These are phyloP conservation scores for Ceratopteris richardii DNA, from an alignment of 75 land plant species.

Conservation along the genomic window DNA sequence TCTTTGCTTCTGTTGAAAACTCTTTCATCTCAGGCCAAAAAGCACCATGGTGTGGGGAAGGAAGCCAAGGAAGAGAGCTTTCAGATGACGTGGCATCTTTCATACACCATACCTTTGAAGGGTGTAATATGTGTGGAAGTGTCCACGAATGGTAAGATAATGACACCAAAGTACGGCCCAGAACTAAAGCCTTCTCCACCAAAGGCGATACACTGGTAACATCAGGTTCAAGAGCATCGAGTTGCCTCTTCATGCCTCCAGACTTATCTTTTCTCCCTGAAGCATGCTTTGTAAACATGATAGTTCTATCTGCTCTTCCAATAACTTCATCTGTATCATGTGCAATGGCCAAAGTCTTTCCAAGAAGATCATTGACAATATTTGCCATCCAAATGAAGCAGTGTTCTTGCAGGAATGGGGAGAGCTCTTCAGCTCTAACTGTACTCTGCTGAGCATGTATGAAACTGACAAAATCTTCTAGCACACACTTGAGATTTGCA, in stretches of 20 bases:
- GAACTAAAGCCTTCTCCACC: constrained; percentile 77
- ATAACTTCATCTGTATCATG: constrained; percentile 5
- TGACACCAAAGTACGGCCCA: constrained; percentile 70
- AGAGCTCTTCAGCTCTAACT: constrained; percentile 55
- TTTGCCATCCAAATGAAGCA: constrained; percentile 56
- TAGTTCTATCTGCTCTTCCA: background rate
- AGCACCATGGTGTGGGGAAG: constrained; percentile 11
- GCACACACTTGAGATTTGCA: constrained; percentile 37
- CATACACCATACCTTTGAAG: background rate
- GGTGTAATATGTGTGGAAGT: constrained; percentile 52
- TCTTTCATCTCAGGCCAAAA: constrained; percentile 33
- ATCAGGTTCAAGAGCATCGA: background rate
- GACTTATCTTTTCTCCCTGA: too few species aligned
- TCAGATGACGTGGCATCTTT: constrained; percentile 9
- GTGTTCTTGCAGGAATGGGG: constrained; percentile 68
- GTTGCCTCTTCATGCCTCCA: too few species aligned
- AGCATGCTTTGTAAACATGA: background rate
- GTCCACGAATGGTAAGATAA: constrained; percentile 56
- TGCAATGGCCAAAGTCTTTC: constrained; percentile 39
- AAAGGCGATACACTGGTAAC: constrained; percentile 21
- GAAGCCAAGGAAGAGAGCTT: constrained; percentile 6
- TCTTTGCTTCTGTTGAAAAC: constrained; percentile 34
- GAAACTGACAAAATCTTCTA: constrained; percentile 63
- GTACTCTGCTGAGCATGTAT: constrained; percentile 58
- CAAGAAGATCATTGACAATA: constrained; percentile 39